phyloP scores from a whole-genome alignment of 1,139 yeast species.

The Saccharomyces uvarum region DNA sequence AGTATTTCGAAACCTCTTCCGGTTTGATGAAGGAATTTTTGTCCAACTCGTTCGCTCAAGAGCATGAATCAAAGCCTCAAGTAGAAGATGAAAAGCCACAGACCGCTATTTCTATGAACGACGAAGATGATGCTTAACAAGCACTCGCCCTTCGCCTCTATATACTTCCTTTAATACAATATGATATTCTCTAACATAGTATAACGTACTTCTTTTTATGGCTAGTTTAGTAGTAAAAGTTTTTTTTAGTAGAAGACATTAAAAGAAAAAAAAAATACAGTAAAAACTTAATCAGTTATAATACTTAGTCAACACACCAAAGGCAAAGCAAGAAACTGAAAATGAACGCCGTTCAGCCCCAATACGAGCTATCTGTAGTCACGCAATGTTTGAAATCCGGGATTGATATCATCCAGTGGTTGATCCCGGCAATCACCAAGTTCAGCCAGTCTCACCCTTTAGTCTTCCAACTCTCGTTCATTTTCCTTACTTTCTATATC shows the following conservation, averaged over 20 bases:
- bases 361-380: neutral
- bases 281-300: neutral
- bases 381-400: neutral
- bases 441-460: constrained; percentile 4
- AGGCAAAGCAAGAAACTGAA: neutral
- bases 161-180: neutral
- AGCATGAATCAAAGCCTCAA: neutral
- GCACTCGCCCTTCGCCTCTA: neutral
- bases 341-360: neutral
- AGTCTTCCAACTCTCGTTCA: neutral
- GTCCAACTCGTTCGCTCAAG: constrained; percentile 4
- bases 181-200: neutral
- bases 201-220: neutral
- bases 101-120: constrained; percentile 3
- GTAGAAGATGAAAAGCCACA: constrained; percentile 1
- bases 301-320: neutral
- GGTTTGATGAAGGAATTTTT: constrained; percentile 62
- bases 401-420: constrained; percentile 2
- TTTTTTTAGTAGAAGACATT: neutral
- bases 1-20: constrained; percentile 70
- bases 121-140: constrained; percentile 3
- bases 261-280: neutral
- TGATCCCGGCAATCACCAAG: constrained; percentile 4
- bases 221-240: neutral
- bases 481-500: neutral